Percentiles rank a stretch among this genome's conserved stretches.
Evolutionary conservation across 164 flowering plant species (phyloP).

Genomic region (Kingdonia uniflora): DNA sequence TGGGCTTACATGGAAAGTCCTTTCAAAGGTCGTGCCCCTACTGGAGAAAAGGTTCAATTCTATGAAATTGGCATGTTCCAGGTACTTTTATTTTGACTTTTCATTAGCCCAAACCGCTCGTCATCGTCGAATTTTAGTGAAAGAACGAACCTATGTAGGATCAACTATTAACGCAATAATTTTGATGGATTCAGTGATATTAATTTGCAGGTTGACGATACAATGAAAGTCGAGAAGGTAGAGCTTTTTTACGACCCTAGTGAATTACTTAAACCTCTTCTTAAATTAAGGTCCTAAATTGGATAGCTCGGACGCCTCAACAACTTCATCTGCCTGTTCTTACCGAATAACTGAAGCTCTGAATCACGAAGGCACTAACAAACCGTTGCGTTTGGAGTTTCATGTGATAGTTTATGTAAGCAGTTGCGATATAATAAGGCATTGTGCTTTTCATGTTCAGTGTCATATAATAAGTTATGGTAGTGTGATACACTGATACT

Average conservation of each 20-base stretch:
- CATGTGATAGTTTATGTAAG: no score
- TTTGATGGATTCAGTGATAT: not conserved
- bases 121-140: no score
- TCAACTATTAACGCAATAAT: not conserved
- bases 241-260: constrained; percentile 52
- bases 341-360: not conserved
- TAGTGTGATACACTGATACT: no score
- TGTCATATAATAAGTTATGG: no score
- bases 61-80: constrained; percentile 36
- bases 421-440: no score
- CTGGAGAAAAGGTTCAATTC: constrained; percentile 50
- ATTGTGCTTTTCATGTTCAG: no score
- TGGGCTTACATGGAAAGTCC: constrained; percentile 86
- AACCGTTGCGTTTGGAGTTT: no score
- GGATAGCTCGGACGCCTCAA: constrained; percentile 2
- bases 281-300: constrained; percentile 16
- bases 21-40: constrained; percentile 61
- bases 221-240: constrained; percentile 39
- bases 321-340: constrained; percentile 26
- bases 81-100: constrained; percentile 10
- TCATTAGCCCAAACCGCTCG: not conserved
- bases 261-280: constrained; percentile 41
- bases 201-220: constrained; percentile 34
- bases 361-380: no score
- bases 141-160: no score